Percentiles rank a stretch among this genome's conserved stretches.
Evolutionary conservation across 2,329 filamentous ascomycete species (phyloP).

Genomic region (Orbilia brochopaga): DNA sequence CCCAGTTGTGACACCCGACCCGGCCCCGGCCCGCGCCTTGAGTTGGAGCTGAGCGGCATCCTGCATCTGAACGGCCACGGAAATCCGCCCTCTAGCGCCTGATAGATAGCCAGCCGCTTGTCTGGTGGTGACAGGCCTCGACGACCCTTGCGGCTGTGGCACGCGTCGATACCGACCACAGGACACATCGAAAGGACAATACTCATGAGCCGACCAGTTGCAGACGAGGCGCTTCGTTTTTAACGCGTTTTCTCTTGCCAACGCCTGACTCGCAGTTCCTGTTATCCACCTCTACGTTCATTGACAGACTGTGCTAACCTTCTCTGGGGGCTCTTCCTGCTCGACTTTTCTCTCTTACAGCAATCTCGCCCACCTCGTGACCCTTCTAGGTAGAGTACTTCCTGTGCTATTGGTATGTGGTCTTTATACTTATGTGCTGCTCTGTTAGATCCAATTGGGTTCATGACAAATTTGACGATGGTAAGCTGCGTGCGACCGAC

Average conservation of each 20-base stretch:
- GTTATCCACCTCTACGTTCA: conserved; percentile 8
- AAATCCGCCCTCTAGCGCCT: conserved; percentile 36
- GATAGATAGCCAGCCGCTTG: conserved; percentile 40
- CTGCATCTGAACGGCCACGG: conserved; percentile 21
- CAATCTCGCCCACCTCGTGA: conserved; percentile 33
- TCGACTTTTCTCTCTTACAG: conserved; percentile 31
- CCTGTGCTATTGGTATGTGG: neutral
- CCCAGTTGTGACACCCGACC: conserved; percentile 25
- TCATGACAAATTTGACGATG: conserved; percentile 50
- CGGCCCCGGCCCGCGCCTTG: conserved; percentile 14
- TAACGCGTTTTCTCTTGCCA: conserved; percentile 24
- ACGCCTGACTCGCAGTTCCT: conserved; percentile 24
- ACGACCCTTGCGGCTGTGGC: conserved; percentile 35
- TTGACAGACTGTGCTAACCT: conserved; percentile 50
- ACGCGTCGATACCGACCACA: conserved; percentile 15
- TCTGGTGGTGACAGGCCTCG: conserved; percentile 21
- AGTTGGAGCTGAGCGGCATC: conserved; percentile 20
- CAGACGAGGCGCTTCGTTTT: conserved; percentile 24
- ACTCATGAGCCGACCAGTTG: conserved; percentile 21
- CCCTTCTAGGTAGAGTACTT: conserved; percentile 38
- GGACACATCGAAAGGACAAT: neutral
- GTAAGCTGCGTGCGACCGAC: conserved; percentile 1
- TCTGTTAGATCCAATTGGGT: conserved; percentile 43
- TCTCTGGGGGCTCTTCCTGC: conserved; percentile 42
- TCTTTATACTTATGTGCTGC: neutral